Conservation (phyloP, 805 yeast genomes). For the Metschnikowia arizonensis region DNA sequence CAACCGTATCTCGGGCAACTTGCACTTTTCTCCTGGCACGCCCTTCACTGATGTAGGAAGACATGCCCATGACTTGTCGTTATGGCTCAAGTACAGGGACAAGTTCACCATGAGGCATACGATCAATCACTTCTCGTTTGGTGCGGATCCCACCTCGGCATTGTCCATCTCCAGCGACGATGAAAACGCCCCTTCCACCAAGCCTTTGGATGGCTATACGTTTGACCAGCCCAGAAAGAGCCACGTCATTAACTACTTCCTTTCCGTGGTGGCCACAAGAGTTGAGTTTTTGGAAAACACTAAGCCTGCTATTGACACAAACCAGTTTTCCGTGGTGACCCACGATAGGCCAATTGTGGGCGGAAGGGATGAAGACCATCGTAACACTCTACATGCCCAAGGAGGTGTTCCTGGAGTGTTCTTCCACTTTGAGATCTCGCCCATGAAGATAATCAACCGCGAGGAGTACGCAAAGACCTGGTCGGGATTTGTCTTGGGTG, state of each 20-base stretch:
- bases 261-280: slow-evolving; percentile 88
- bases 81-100: slow-evolving; percentile 52
- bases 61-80: slow-evolving; percentile 83
- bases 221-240: slow-evolving; percentile 45
- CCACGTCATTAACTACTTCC: slow-evolving; percentile 69
- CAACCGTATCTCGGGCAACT: slow-evolving; percentile 82
- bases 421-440: slow-evolving; percentile 86
- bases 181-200: slow-evolving; percentile 41
- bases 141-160: slow-evolving; percentile 47
- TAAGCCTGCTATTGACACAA: slow-evolving; percentile 57
- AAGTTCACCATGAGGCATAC: slow-evolving; percentile 72
- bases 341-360: slow-evolving; percentile 85
- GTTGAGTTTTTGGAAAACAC: slow-evolving; percentile 61
- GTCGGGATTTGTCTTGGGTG: slow-evolving; percentile 78
- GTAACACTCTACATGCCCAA: slow-evolving; percentile 69
- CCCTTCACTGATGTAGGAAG: slow-evolving; percentile 53
- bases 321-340: slow-evolving; percentile 83
- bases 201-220: slow-evolving; percentile 61
- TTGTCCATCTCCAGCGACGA: slow-evolving; percentile 21
- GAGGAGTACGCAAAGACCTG: slow-evolving; percentile 73
- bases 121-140: slow-evolving; percentile 81
- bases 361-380: slow-evolving; percentile 89
- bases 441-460: slow-evolving; percentile 82
- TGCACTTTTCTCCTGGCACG: slow-evolving; percentile 96
- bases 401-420: slow-evolving; percentile 93